Evolutionary conservation across 495 filamentous ascomycete species (phyloP).

Genomic region (Xylaria nigripes): DNA sequence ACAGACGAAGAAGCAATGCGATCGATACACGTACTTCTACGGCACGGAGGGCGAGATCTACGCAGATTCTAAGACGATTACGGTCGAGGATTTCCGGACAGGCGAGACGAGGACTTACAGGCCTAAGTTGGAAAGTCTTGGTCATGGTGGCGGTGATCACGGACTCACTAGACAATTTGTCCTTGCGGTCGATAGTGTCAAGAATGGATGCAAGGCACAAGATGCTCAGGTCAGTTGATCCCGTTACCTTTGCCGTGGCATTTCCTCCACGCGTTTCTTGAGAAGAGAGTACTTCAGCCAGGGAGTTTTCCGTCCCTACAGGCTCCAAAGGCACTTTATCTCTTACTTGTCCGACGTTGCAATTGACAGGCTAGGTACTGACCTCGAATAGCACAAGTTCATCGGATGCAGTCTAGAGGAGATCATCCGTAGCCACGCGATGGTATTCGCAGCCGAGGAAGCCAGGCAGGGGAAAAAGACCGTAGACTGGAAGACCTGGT

Average conservation of each 20-base stretch:
- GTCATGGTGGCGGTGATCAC: constrained; percentile 83
- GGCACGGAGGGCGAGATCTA: constrained; percentile 78
- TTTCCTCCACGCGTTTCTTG: too few relatives aligned
- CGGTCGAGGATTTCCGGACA: constrained; percentile 53
- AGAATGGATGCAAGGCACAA: constrained; percentile 58
- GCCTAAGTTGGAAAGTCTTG: constrained; percentile 45
- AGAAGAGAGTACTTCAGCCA: too few relatives aligned
- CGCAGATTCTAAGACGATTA: constrained; percentile 64
- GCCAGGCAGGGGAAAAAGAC: constrained; percentile 61
- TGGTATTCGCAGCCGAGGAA: constrained; percentile 92
- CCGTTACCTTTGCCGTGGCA: not conserved
- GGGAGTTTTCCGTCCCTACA: too few relatives aligned
- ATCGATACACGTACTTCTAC: constrained; percentile 73
- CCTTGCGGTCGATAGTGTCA: constrained; percentile 69
- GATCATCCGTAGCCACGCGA: constrained; percentile 75
- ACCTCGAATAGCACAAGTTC: constrained; percentile 38
- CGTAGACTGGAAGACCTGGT: constrained; percentile 74
- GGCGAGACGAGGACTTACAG: constrained; percentile 44
- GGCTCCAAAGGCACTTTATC: too few relatives aligned
- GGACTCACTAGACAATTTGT: constrained; percentile 77
- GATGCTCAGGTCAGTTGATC: constrained; percentile 51
- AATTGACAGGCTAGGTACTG: not conserved
- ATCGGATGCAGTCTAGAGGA: constrained; percentile 81
- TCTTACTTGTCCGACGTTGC: not conserved
- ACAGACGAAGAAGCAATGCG: constrained; percentile 76